Base-by-base conservation (phyloP, 2,329 filamentous ascomycete species). In the Pseudogymnoascus sp. region DNA sequence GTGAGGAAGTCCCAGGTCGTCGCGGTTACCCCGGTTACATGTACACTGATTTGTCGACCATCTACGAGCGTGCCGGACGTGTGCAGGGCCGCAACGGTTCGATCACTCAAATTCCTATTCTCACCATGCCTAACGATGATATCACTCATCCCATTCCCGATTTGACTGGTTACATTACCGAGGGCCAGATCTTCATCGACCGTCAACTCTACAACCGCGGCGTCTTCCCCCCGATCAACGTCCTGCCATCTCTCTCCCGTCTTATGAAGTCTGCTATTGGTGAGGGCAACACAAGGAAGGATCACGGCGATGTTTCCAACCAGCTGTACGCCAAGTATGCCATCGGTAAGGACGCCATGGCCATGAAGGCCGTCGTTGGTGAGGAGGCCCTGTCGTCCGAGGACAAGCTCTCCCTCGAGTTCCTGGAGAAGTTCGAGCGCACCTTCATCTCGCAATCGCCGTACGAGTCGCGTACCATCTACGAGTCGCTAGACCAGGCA, bases 1-100 rank as follows among this genome's bases (percentile, higher is more conserved):
- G 94, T 80, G 94, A 99, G 84, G 94, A 99, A 87, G 94, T 99
- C 44, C 94, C 94, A 41, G 94, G 94, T 83, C 93, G 94, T 77
- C 93, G 94, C 87, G 94, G 94, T 84, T 99, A 94, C 81, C 94
- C 94, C 61, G 94, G 94, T 90, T 99, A 99, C 84, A 99, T 99
- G 94, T 99, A 99, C 83, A 99, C 94, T 70, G 95, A 99, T 86
- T 90, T 99, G 87, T 97, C 94, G 64, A 99, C 94, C 74, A 97
- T 99, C 72, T 99, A 99, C 83, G 94, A 99, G 80, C 92, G 94
- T 80, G 94, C 94, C 70, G 94, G 94, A 73, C 94, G 94, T 89
- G 94, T 99, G 59, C 83, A 91, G 73, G 95, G 95, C 70, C 90
- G 95, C 71, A 97, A 97, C 73, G 94, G 95, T 65, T 99, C 94